phyloP scores from a whole-genome alignment of 768 basidiomycete species.

The Clavaria fumosa region DNA sequence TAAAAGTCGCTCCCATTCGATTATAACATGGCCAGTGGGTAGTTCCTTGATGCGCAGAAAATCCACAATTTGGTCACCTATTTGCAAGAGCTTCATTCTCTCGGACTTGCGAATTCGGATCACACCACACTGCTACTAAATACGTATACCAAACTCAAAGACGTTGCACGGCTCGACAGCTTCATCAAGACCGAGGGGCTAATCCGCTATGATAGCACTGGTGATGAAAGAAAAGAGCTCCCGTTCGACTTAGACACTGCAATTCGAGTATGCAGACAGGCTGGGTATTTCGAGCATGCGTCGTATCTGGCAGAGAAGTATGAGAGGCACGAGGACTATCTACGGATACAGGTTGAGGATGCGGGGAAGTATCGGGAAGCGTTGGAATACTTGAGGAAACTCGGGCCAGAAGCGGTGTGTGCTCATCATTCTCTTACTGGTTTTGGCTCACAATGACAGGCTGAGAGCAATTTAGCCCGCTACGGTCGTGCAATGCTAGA shows the following conservation, averaged over 20 bases:
- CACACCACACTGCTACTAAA: constrained; percentile 95
- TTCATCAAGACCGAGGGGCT: constrained; percentile 88
- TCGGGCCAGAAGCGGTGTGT: constrained; percentile 70
- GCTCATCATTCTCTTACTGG: constrained; percentile 4
- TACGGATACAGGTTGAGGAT: constrained; percentile 91
- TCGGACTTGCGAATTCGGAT: constrained; percentile 84
- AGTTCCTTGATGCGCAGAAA: constrained; percentile 95
- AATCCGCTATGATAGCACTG: constrained; percentile 25
- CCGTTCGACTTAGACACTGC: constrained; percentile 97
- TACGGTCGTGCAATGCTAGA: constrained; percentile 82
- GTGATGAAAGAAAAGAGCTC: constrained; percentile 44
- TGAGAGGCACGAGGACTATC: constrained; percentile 80
- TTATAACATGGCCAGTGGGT: not conserved
- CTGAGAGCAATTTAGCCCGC: constrained; percentile 70
- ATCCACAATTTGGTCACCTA: constrained; percentile 93
- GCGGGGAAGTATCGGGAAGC: constrained; percentile 71
- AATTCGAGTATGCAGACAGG: constrained; percentile 91
- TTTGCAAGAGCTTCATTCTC: constrained; percentile 84
- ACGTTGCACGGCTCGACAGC: constrained; percentile 70
- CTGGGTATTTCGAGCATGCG: constrained; percentile 91
- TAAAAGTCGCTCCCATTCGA: not conserved
- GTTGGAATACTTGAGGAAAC: constrained; percentile 57
- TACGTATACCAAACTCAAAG: constrained; percentile 94
- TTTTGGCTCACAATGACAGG: constrained; percentile 26
- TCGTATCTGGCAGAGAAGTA: constrained; percentile 88